Percentiles rank a stretch among this genome's conserved stretches.
These are phyloP conservation scores for Calonectria montana DNA, from an alignment of 2,329 filamentous ascomycete genomes.

Conservation along the genomic window DNA sequence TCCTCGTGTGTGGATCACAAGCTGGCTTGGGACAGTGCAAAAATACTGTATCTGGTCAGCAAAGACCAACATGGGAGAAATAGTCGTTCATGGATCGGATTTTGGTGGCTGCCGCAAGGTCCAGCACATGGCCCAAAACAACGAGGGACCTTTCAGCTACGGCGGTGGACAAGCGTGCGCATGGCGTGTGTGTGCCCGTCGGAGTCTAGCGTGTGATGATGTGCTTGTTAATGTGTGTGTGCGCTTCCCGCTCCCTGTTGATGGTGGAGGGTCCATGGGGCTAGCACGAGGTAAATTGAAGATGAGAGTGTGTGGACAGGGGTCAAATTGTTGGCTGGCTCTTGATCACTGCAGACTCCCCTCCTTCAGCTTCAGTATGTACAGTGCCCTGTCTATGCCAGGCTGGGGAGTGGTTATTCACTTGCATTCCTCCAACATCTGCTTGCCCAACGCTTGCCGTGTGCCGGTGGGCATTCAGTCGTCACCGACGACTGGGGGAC, in stretches of 20 bases:
- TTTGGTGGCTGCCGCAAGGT: conserved; percentile 15
- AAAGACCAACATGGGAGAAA: not conserved
- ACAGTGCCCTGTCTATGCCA: conserved; percentile 3
- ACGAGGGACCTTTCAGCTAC: conserved; percentile 11
- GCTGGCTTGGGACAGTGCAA: not conserved
- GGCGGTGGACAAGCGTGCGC: conserved; percentile 26
- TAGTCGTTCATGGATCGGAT: not conserved
- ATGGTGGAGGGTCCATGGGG: conserved; percentile 22
- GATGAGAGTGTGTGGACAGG: not conserved
- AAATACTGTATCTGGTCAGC: not conserved
- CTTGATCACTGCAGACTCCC: not conserved
- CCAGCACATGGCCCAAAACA: conserved; percentile 3
- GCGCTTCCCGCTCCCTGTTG: conserved; percentile 44
- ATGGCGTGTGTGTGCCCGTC: conserved; percentile 11
- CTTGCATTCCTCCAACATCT: not conserved
- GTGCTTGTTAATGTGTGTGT: conserved; percentile 32
- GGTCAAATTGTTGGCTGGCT: conserved; percentile 4
- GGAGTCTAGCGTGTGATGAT: conserved; percentile 17
- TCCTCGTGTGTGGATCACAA: conserved; percentile 5
- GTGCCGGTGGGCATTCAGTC: conserved; percentile 1
- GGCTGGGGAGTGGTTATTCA: not conserved
- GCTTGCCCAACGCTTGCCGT: conserved; percentile 1
- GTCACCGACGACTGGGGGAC: not conserved
- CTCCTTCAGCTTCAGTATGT: not conserved
- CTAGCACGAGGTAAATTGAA: conserved; percentile 5